Evolutionary conservation across 345 rosid genomes (phyloP).

Genomic region (Dimocarpus longan): DNA sequence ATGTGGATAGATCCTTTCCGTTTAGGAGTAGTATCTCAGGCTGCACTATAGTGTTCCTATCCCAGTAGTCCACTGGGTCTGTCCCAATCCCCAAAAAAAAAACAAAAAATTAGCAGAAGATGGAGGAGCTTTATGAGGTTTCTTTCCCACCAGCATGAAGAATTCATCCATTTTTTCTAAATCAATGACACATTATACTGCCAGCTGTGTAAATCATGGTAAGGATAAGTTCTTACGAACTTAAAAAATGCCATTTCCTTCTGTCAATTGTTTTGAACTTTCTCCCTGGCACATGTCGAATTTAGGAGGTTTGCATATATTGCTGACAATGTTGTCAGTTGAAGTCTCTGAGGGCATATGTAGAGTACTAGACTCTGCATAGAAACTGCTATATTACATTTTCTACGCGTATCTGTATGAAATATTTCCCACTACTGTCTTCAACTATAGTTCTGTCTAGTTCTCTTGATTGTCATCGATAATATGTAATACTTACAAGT

Average conservation of each 20-base stretch:
- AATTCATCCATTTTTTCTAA: neutral
- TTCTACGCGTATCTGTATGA: neutral
- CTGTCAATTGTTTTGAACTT: neutral
- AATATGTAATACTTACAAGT: neutral
- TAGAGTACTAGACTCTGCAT: neutral
- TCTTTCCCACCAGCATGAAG: no score
- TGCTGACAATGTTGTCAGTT: neutral
- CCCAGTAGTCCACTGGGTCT: no score
- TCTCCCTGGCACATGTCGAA: neutral
- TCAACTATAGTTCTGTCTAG: neutral
- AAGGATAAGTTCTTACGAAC: neutral
- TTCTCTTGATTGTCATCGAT: neutral
- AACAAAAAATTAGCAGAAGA: no score
- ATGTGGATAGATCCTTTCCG: no score
- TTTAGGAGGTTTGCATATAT: neutral
- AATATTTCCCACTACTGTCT: neutral
- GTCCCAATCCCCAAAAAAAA: no score
- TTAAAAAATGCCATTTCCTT: neutral
- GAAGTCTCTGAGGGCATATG: neutral
- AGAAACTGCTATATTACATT: neutral
- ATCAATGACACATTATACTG: neutral
- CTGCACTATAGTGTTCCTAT: no score
- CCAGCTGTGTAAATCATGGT: neutral
- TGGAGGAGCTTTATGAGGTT: no score
- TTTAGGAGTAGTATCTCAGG: no score